phyloP scores from a whole-genome alignment of 139 green algal species.

The Coccomyxa sp. region DNA sequence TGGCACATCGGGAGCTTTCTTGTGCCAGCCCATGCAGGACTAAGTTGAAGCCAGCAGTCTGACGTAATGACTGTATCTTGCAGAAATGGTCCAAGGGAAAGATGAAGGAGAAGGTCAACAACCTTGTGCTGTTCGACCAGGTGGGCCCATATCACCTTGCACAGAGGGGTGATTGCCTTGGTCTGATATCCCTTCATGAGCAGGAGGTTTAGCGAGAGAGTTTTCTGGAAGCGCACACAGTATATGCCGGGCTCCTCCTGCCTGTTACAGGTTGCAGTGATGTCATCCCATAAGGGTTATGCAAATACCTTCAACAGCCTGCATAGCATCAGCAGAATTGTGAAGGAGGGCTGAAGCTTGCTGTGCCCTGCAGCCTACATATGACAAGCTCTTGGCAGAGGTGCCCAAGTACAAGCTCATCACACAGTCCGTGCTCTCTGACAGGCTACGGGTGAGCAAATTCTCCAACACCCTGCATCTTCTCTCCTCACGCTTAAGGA shows the following conservation, averaged over 20 bases:
- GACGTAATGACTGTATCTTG: not conserved
- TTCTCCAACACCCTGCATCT: not conserved
- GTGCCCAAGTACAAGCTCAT: conserved; percentile 99
- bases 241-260: too few species aligned
- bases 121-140: conserved; percentile 97
- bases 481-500: not conserved
- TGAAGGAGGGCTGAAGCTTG: too few species aligned
- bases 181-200: too few species aligned
- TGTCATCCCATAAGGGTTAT: too few species aligned
- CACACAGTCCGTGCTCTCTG: conserved; percentile 87
- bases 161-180: not conserved
- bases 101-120: conserved; percentile 99
- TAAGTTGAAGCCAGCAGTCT: not conserved
- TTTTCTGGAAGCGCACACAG: too few species aligned
- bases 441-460: conserved; percentile 65
- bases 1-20: too few species aligned
- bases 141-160: conserved; percentile 23
- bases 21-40: not conserved
- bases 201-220: too few species aligned
- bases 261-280: too few species aligned
- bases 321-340: too few species aligned
- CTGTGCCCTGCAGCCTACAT: conserved; percentile 65
- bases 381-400: conserved; percentile 96
- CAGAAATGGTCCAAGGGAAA: conserved; percentile 99
- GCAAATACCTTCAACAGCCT: too few species aligned